These are phyloP conservation scores for Calonectria fujianensis DNA, from an alignment of 2,329 filamentous ascomycete genomes.

Conservation along the genomic window DNA sequence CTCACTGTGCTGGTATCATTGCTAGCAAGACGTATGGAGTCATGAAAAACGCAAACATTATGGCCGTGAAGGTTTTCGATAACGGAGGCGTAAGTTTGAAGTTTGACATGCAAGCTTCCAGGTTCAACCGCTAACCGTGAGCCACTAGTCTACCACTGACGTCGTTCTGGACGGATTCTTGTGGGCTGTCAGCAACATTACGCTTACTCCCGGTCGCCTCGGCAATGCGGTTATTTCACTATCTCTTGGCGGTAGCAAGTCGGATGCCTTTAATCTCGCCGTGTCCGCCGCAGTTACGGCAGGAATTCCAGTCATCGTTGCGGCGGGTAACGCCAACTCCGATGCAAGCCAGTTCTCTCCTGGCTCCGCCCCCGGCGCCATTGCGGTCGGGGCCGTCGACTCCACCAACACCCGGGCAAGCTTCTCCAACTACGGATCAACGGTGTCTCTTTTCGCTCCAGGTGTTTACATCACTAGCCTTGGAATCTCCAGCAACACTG, in stretches of 20 bases:
- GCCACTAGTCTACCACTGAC: background rate
- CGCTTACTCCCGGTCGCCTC: background rate
- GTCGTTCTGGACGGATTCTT: constrained; percentile 3
- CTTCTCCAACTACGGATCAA: constrained; percentile 34
- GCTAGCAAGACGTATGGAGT: constrained; percentile 27
- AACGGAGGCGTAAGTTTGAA: background rate
- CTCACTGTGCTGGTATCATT: constrained; percentile 26
- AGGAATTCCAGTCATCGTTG: background rate
- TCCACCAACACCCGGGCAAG: background rate
- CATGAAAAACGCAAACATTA: constrained; percentile 28
- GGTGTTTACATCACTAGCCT: constrained; percentile 25
- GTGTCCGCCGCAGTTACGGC: constrained; percentile 3
- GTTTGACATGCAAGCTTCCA: background rate
- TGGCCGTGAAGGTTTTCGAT: constrained; percentile 15
- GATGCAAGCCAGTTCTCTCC: constrained; percentile 31
- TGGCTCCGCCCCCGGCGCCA: constrained; percentile 28
- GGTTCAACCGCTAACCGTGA: background rate
- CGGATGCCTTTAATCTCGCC: constrained; percentile 15
- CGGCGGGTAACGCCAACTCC: constrained; percentile 18
- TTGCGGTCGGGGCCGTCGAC: constrained; percentile 32
- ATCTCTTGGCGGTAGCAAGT: constrained; percentile 5
- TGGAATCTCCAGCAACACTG: background rate
- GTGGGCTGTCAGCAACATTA: constrained; percentile 11
- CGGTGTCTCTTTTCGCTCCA: constrained; percentile 38
- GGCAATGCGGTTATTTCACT: constrained; percentile 3